Base-by-base conservation (phyloP, 2,329 filamentous ascomycete genomes). In the Harringtonia lauricola region DNA sequence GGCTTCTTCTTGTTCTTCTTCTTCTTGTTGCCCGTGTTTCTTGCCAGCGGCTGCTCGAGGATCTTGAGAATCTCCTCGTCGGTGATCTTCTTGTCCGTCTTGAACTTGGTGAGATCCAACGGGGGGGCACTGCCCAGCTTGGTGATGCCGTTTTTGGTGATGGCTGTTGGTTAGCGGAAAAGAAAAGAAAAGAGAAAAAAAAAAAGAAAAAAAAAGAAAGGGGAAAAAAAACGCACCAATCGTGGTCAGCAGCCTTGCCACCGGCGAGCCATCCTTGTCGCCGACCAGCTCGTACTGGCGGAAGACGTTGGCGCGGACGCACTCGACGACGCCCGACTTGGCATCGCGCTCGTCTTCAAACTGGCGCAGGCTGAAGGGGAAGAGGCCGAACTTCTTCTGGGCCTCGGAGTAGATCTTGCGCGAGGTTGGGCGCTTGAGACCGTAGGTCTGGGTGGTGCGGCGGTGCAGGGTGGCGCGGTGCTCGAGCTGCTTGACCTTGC, bases 291-390 rank as follows among this genome's bases (percentile, higher is more conserved):
- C 92, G 64, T 98, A 98, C 67, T 94, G 86, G 56, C 92, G 82
- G 65, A 98, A 79, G 46, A 96, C 86, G 59, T 88, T 88, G 57
- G 83, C 81, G 57, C 92, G 85, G 45, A 96, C 90, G 65, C 90
- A 95, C 70, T 98, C 92, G 47, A 96, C 84, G 46, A 96, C 84
- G 59, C 92, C 92, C 44, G 67, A 92, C 83, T 83, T 96, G 85
- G 87, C 92, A 52, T 89, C 81, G 59, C 90, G 83, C 76, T 98
- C 92, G 58, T 96, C 90, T 51, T 95, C 90, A 50, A 98, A 78
- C 71, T 98, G 92, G 60, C 92, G 79, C 71, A 96, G 74, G 67
- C 86, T 94, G 79, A 98, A 98, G 56, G 92, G 92, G 76, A 98
- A 98, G 50, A 79, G 87, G 52, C 90, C 89, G 60, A 96, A 98